Conservation (phyloP, 2,329 filamentous ascomycete genomes). For the Phyllosticta citribraziliensis region DNA sequence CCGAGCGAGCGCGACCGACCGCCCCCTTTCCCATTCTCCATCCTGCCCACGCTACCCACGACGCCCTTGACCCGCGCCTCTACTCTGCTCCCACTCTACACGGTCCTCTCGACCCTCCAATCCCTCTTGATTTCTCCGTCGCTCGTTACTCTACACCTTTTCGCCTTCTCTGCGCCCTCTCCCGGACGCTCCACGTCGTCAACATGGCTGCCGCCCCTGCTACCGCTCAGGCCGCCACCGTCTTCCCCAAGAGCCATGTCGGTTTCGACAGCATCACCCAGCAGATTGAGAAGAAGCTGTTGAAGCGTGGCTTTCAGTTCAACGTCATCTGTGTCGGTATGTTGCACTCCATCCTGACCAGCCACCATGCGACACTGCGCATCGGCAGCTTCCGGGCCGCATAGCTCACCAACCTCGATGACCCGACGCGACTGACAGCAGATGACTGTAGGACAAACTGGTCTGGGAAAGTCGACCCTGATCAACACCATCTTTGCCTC, state of each 20-base stretch:
- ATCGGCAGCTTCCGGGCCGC: background rate
- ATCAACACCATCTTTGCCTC: constrained; percentile 99
- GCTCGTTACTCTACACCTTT: background rate
- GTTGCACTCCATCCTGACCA: constrained; percentile 31
- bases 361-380: background rate
- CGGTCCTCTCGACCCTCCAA: constrained; percentile 13
- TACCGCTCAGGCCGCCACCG: constrained; percentile 25
- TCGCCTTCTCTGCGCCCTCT: constrained; percentile 10
- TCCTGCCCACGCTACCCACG: constrained; percentile 3
- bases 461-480: constrained; percentile 94
- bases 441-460: constrained; percentile 70
- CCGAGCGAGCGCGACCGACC: constrained; percentile 4
- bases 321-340: constrained; percentile 98
- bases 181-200: constrained; percentile 16
- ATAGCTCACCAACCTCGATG: constrained; percentile 23
- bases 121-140: constrained; percentile 12
- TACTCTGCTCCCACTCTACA: constrained; percentile 1
- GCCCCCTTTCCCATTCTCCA: constrained; percentile 10
- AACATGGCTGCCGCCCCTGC: constrained; percentile 59
- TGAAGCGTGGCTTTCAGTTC: constrained; percentile 99
- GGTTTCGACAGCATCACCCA: constrained; percentile 99
- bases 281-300: constrained; percentile 98
- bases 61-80: constrained; percentile 7
- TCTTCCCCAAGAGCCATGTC: constrained; percentile 94
- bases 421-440: constrained; percentile 8